These are phyloP conservation scores for Amanita inopinata DNA, from an alignment of 768 basidiomycete species.

Conservation along the genomic window DNA sequence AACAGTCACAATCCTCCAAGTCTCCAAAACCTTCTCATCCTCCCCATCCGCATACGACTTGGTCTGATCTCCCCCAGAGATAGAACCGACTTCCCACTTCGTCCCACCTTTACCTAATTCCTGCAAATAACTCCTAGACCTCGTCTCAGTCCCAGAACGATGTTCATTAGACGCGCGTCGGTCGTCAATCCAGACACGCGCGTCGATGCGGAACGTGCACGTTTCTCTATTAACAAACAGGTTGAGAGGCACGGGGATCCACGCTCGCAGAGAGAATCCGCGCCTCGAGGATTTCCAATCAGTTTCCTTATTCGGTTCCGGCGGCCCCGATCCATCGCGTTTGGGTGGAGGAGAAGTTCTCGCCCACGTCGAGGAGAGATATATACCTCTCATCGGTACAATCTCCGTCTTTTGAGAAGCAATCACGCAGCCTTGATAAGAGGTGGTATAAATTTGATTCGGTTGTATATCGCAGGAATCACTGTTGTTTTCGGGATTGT, in stretches of 20 bases:
- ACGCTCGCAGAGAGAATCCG: conserved; percentile 3
- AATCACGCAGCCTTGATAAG: background rate
- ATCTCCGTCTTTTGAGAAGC: background rate
- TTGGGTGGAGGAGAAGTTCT: background rate
- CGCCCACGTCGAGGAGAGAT: background rate
- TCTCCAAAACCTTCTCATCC: conserved; percentile 1
- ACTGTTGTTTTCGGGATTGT: background rate
- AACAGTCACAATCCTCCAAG: background rate
- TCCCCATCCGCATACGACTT: background rate
- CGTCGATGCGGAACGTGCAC: conserved; percentile 6
- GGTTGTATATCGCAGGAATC: background rate
- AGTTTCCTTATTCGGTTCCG: background rate
- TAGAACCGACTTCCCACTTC: background rate
- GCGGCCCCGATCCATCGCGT: background rate
- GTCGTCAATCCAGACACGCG: conserved; percentile 2
- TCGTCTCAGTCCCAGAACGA: background rate
- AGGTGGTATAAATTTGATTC: background rate
- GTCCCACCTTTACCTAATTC: background rate
- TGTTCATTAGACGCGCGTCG: background rate
- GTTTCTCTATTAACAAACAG: conserved; percentile 3
- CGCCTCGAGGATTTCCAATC: background rate
- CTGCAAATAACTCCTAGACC: background rate
- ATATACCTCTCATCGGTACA: background rate
- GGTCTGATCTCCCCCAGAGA: background rate
- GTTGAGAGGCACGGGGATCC: conserved; percentile 1